Base-by-base conservation (phyloP, 345 rosid species). In the Bruguiera gymnorhiza region DNA sequence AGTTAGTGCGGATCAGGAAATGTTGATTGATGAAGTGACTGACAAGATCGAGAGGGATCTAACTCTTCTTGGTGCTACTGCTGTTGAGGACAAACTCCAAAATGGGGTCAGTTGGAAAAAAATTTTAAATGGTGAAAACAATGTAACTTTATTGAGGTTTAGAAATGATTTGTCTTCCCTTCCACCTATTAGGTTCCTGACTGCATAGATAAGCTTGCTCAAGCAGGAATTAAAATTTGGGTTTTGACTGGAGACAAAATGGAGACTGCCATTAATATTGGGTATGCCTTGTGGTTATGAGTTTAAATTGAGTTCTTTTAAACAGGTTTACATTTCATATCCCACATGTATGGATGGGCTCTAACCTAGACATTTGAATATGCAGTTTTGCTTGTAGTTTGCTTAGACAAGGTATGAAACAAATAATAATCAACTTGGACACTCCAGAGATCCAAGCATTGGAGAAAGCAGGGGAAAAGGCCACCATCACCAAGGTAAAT, bases 231-330 rank as follows among this genome's bases (percentile, higher is more conserved):
- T 60, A 93, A 91, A 84, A 84, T 93, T 74, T 93, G 98, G 98
- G 96, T 93, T 67, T 81, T 93, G 86, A 93, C 98, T 1, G 98
- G 98, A 71, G 98, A 93, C 79, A 93, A 93, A 80, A 89, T 91
- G 96, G 98, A 93, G 84, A 93, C 98, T 46, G 98, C 97, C 71
- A 93, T 93, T 85, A 91, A 91, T 79, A 93, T 93, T 75, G 98
- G 98, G 94, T 93, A 88, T 63, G 72, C 6, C 29, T 62, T 66
- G 65, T 72, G 61, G 52, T 29, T n/a, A 31, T 39, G 20, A 75
- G 60, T 68, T 53, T 69, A 9, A 36, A 20, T 58, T 32, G 57
- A 24, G 34, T 46, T 56, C 52, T 16, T 18, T 3, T 6, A 31
- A 51, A 39, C 11, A 15, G 61, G 34, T 8, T 9, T 16, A 21